Evolutionary conservation across 78 protist genomes (phyloP).

Genomic region (Pelomyxa schiedti): DNA sequence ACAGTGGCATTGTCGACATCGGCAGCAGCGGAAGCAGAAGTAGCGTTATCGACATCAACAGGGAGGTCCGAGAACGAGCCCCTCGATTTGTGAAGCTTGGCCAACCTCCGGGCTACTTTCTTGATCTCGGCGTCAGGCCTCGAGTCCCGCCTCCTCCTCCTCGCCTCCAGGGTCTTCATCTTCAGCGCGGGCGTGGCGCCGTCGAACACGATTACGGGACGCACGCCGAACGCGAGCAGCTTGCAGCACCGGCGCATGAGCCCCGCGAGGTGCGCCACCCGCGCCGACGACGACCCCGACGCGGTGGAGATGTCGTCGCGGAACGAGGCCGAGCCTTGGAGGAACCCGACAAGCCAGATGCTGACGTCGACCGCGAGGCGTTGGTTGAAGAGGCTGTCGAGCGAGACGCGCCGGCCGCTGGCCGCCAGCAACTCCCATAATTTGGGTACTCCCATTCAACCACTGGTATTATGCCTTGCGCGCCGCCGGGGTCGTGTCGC

Average conservation of each 20-base stretch:
- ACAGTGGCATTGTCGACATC: too few relatives aligned
- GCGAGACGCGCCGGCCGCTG: constrained; percentile 8
- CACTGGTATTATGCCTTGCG: too few relatives aligned
- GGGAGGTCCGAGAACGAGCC: too few relatives aligned
- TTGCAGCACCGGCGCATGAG: constrained; percentile 24
- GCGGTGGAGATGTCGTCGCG: constrained; percentile 10
- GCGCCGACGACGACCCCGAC: neutral
- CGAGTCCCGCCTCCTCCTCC: too few relatives aligned
- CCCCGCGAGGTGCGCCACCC: constrained; percentile 53
- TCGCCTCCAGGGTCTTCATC: neutral
- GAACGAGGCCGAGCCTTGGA: constrained; percentile 39
- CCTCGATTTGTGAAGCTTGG: too few relatives aligned
- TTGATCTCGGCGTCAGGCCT: too few relatives aligned
- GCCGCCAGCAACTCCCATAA: constrained; percentile 52
- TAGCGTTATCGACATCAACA: too few relatives aligned
- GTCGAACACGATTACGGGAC: constrained; percentile 58
- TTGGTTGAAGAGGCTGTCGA: constrained; percentile 14
- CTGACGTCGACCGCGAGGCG: constrained; percentile 47
- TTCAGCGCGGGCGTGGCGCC: constrained; percentile 19
- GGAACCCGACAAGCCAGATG: constrained; percentile 32
- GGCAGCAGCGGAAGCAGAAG: too few relatives aligned
- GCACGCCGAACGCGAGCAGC: constrained; percentile 19
- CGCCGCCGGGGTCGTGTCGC: too few relatives aligned
- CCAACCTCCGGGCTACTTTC: too few relatives aligned
- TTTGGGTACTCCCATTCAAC: constrained; percentile 66